Base-by-base conservation (phyloP, 164 flowering plant species). In the Stephania yunnanensis region DNA sequence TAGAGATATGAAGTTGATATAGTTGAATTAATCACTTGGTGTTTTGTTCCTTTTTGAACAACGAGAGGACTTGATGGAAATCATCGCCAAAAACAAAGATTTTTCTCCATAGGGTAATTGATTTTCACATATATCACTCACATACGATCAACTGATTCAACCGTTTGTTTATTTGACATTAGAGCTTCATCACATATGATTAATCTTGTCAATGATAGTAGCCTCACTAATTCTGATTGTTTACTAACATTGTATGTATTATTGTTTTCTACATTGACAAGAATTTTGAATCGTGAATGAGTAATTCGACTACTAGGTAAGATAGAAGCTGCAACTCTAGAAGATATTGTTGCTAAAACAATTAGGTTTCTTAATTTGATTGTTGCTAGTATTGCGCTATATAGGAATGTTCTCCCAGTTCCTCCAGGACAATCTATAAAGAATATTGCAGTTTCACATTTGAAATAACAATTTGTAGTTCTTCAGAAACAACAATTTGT, bases 121-220 rank as follows among this genome's bases (percentile, higher is more conserved):
- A 1, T 0, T 7, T 3, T 65, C 65, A 19, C 44, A 20, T 0
- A 77, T 25, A n/a, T 82, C 81, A 19, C 29, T 61, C 3, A 82
- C 0, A 67, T 50, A 5, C 19, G 1, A 58, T 82, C 75, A 1
- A 82, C 42, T 5, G 75, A 45, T 42, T 82, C 71, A 8, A 75
- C 22, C 8, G 8, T 12, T 4, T 6, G 10, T n/a, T 15, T 5
- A 63, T 25, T 2, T 73, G 69, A 72, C 79, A 55, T 82, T 13
- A 46, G 53, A 31, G 70, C 72, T 66, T 74, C 77, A 70, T 82
- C 79, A 70, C 79, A 75, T 17, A 68, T 30, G 3, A 82, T 70
- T 0, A 78, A 13, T 10, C 13, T 66, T 25, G 76, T 29, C 11
- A n/a, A 8, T 3, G 6, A 7, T 50, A 74, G 20, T 2, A 48